Evolutionary conservation across 2,329 filamentous ascomycete species (phyloP).

Genomic region (Hirsutella thompsonii): DNA sequence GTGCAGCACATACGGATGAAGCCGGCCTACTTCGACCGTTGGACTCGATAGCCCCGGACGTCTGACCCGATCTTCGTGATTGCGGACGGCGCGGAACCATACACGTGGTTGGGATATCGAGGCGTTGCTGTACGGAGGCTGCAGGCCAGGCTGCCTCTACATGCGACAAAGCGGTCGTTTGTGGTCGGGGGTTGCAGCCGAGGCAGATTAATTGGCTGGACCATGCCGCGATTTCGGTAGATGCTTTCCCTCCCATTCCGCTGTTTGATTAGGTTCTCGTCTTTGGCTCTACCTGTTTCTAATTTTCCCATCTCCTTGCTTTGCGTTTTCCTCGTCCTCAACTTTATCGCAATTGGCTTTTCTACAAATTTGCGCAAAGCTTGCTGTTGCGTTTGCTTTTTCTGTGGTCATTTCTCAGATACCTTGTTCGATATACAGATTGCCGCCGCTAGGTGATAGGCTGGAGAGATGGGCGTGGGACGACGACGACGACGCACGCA

Average conservation of each 20-base stretch:
- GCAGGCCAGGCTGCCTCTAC: slow-evolving; percentile 13
- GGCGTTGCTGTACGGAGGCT: not conserved
- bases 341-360: slow-evolving; percentile 6
- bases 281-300: slow-evolving; percentile 16
- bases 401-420: slow-evolving; percentile 29
- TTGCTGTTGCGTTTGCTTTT: slow-evolving; percentile 11
- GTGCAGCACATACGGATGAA: too few relatives aligned
- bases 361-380: slow-evolving; percentile 9
- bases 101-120: not conserved
- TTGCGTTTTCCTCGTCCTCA: too few relatives aligned
- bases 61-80: too few relatives aligned
- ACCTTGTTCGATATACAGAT: slow-evolving; percentile 47
- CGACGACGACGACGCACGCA: too few relatives aligned
- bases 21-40: too few relatives aligned
- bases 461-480: not conserved
- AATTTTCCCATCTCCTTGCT: slow-evolving; percentile 7
- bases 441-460: slow-evolving; percentile 2
- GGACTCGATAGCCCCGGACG: too few relatives aligned
- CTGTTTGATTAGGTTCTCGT: slow-evolving; percentile 23
- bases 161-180: slow-evolving; percentile 18
- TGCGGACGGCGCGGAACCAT: not conserved
- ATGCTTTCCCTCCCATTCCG: slow-evolving; percentile 11
- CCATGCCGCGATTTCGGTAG: slow-evolving; percentile 26
- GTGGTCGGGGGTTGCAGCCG: slow-evolving; percentile 30
- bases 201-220: slow-evolving; percentile 34